These are phyloP conservation scores for Mycotypha africana DNA, from an alignment of 371 early-diverging fungal species.

Conservation along the genomic window DNA sequence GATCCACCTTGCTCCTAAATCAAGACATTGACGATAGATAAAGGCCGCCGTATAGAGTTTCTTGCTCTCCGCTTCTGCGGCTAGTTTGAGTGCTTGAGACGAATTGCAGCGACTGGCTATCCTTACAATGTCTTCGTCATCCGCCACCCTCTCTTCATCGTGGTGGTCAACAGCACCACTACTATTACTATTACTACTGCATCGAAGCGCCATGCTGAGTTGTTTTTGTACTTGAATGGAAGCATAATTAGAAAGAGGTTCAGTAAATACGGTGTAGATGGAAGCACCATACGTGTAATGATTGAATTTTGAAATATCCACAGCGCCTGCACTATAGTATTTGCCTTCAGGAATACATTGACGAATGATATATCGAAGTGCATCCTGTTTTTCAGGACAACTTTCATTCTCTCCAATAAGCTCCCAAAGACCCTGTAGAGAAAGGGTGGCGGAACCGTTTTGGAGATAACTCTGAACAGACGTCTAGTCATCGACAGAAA, in stretches of 20 bases:
- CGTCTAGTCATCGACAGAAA: no score
- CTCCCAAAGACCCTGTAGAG: slow-evolving; percentile 11
- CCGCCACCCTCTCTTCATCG: slow-evolving; percentile 13
- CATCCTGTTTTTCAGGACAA: slow-evolving; percentile 15
- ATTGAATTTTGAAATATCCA: slow-evolving; percentile 46
- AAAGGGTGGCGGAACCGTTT: no score
- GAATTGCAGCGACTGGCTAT: slow-evolving; percentile 30
- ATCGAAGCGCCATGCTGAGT: slow-evolving; percentile 24
- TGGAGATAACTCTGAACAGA: no score
- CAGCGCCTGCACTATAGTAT: slow-evolving; percentile 74
- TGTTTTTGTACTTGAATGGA: slow-evolving; percentile 88
- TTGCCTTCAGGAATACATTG: slow-evolving; percentile 64
- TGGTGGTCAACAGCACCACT: no score
- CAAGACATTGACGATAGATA: slow-evolving; percentile 24
- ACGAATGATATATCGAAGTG: slow-evolving; percentile 51
- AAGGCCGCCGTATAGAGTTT: slow-evolving; percentile 23
- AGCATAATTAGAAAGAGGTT: slow-evolving; percentile 92
- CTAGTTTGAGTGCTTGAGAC: slow-evolving; percentile 5
- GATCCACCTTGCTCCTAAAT: neutral
- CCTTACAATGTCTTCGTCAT: slow-evolving; percentile 17
- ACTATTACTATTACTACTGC: no score
- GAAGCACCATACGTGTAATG: slow-evolving; percentile 66
- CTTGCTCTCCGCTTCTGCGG: slow-evolving; percentile 21
- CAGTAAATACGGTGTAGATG: slow-evolving; percentile 79
- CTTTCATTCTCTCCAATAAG: slow-evolving; percentile 2